Conservation (phyloP, 352 stramenopile species). For the Phytophthora tubulina region DNA sequence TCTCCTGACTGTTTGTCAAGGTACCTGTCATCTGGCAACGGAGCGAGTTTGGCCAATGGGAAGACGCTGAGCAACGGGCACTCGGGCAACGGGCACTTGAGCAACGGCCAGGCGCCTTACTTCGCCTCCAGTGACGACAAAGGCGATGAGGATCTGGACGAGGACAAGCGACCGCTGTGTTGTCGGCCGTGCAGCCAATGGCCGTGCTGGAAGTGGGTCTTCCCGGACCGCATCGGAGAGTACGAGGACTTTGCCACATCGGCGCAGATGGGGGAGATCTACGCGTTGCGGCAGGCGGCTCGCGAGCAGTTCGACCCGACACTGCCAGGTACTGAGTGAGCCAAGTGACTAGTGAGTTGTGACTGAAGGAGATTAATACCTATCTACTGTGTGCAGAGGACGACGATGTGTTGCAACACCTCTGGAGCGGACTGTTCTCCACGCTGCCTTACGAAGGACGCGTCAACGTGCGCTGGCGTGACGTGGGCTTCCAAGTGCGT, state of each 20-base stretch:
- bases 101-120: conserved; percentile 20
- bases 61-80: conserved; percentile 26
- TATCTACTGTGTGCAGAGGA: conserved; percentile 47
- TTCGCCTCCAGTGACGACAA: conserved; percentile 30
- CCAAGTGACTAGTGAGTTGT: background rate
- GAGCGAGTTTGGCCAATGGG: conserved; percentile 10
- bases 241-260: conserved; percentile 77
- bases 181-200: conserved; percentile 49
- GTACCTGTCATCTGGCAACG: conserved; percentile 30
- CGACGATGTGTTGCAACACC: conserved; percentile 65
- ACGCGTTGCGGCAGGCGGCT: conserved; percentile 62
- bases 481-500: conserved; percentile 74
- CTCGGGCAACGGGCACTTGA: conserved; percentile 26
- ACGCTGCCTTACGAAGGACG: conserved; percentile 74
- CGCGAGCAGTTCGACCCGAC: conserved; percentile 65
- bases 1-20: conserved; percentile 38
- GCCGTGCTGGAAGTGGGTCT: conserved; percentile 75
- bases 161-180: conserved; percentile 27
- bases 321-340: conserved; percentile 43
- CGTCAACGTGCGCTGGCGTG: conserved; percentile 67
- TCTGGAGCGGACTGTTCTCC: conserved; percentile 75
- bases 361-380: conserved; percentile 8
- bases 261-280: conserved; percentile 71
- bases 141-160: conserved; percentile 34
- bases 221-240: conserved; percentile 59